Base-by-base conservation (phyloP, 768 basidiomycete species). In the Collybia nuda region DNA sequence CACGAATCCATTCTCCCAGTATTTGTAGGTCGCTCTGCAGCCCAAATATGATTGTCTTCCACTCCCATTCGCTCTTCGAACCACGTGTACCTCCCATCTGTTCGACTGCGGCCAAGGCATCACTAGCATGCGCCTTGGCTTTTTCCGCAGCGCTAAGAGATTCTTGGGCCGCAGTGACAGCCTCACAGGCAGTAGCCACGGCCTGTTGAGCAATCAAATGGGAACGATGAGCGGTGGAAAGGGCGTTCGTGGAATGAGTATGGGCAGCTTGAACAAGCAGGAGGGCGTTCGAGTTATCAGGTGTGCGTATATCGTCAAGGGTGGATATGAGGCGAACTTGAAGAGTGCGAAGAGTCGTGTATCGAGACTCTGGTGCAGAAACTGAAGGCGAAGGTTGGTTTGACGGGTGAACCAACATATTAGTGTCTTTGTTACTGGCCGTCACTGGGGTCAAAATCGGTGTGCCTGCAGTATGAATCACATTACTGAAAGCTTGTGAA, bases 131-230 rank as follows among this genome's bases (percentile, higher is more conserved):
- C 3, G 24, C 49, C 36, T 62, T 62, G 2, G 67, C 58, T 11
- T 60, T 43, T 35, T 67, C 61, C 1, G 66, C 61, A 8, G 55
- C 54, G 2, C 7, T 37, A 4, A 71, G 46, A 41, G 58, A 62
- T 7, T 64, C 62, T 43, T 64, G 52, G 2, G 71, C 57, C 12
- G 66, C 64, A 19, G 42, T 43, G 23, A 68, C 46, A 2, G 67
- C 62, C 24, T 65, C 62, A 40, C 61, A 62, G 2, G 66, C 67
- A 2, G 60, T 48, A 0, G 48, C 48, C 2, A 70, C 26, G 6
- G 67, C 66, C 47, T 67, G 65, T 51, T 70, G 61, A 4, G 71
- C 66, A 35, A 66, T 58, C 9, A 51, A 50, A 21, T 62, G 55
- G 1, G 65, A 67, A 48, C 54, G 55, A 32, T 66, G 63, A 5